Evolutionary conservation across 495 filamentous ascomycete species (phyloP).

Genomic region (Sabuloglossum arenarium): DNA sequence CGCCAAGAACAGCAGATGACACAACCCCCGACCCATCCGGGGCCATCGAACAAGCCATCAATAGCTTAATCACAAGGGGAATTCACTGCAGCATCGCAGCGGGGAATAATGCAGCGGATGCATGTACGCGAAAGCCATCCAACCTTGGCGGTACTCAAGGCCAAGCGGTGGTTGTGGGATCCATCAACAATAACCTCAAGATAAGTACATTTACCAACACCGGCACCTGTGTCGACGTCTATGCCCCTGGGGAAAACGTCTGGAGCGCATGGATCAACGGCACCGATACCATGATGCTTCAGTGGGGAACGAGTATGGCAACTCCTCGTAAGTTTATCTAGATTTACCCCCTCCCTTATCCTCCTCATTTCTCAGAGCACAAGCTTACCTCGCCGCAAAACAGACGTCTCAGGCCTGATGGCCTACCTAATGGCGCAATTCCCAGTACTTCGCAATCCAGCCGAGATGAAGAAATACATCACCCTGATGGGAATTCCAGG

Average conservation of each 20-base stretch:
- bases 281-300: conserved; percentile 13
- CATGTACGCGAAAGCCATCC: conserved; percentile 16
- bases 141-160: conserved; percentile 12
- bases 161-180: conserved; percentile 18
- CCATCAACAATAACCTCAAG: conserved; percentile 14
- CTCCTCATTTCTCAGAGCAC: not conserved
- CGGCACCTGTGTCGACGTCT: conserved; percentile 22
- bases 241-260: conserved; percentile 21
- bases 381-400: not conserved
- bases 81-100: conserved; percentile 21
- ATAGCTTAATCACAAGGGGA: conserved; percentile 12
- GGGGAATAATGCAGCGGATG: conserved; percentile 17
- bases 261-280: conserved; percentile 17
- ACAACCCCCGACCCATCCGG: too few species aligned
- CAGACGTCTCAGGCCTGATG: conserved; percentile 28
- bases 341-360: not conserved
- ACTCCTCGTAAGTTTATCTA: conserved; percentile 18
- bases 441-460: conserved; percentile 9
- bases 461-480: conserved; percentile 21
- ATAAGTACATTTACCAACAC: conserved; percentile 20
- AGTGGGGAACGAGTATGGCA: conserved; percentile 22
- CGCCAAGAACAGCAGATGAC: not conserved
- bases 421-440: conserved; percentile 22
- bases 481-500: too few species aligned
- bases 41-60: conserved; percentile 16